Conservation (phyloP, 768 basidiomycete species). For the Suillus plorans region DNA sequence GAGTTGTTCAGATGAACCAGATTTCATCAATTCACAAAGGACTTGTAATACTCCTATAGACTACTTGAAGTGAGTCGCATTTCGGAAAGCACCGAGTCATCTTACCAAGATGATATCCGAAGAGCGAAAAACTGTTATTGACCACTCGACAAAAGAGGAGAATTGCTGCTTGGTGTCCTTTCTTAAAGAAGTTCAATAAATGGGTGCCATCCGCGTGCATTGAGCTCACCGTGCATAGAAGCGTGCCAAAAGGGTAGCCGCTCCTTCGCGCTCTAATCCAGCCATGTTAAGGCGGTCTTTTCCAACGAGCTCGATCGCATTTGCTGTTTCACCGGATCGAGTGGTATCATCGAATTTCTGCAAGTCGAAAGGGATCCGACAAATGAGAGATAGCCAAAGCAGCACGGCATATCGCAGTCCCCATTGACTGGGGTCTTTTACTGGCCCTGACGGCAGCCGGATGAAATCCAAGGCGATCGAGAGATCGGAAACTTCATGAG, state of each 20-base stretch:
- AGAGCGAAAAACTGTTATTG: conserved; percentile 37
- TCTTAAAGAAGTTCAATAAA: conserved; percentile 33
- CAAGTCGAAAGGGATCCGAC: conserved; percentile 92
- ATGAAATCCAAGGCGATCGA: conserved; percentile 71
- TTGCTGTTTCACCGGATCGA: conserved; percentile 52
- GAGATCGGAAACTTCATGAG: conserved; percentile 85
- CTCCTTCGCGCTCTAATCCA: conserved; percentile 84
- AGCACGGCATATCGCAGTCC: conserved; percentile 78
- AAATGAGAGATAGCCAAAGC: conserved; percentile 92
- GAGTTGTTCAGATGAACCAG: conserved; percentile 55
- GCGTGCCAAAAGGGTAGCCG: conserved; percentile 76
- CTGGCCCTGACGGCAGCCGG: conserved; percentile 43
- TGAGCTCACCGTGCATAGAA: conserved; percentile 71
- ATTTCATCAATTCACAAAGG: conserved; percentile 68
- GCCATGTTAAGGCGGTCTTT: conserved; percentile 60
- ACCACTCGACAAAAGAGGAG: conserved; percentile 51
- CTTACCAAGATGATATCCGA: conserved; percentile 53
- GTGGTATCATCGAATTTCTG: conserved; percentile 75
- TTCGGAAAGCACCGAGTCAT: background rate
- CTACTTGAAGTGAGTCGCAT: conserved; percentile 36
- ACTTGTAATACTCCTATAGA: conserved; percentile 67
- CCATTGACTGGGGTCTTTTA: conserved; percentile 58
- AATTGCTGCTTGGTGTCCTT: conserved; percentile 57
- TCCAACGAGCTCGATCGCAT: conserved; percentile 55
- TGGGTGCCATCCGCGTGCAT: background rate